Evolutionary conservation across 75 land plant species (phyloP).

Genomic region (Chamaecyparis obtusa): DNA sequence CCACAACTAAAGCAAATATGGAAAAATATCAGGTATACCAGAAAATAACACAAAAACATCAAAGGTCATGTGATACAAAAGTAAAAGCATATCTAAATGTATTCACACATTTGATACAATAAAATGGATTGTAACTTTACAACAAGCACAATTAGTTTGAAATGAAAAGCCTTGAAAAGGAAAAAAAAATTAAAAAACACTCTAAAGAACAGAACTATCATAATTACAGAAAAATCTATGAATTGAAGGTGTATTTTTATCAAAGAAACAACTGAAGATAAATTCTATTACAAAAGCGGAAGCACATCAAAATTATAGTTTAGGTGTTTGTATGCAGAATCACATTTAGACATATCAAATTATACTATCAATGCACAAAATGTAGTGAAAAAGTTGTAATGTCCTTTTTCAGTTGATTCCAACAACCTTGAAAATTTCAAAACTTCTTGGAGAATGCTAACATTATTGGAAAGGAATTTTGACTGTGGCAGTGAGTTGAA

Average conservation of each 20-base stretch:
- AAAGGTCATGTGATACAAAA: not conserved
- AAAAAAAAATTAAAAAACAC: not conserved
- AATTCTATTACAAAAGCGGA: not conserved
- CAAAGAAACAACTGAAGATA: not conserved
- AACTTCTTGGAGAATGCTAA: too few relatives aligned
- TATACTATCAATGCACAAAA: not conserved
- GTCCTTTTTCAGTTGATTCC: too few relatives aligned
- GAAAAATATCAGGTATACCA: not conserved
- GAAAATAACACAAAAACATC: not conserved
- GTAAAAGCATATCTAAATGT: not conserved
- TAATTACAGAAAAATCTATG: not conserved
- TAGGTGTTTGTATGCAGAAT: not conserved
- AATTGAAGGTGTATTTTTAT: not conserved
- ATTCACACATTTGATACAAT: not conserved
- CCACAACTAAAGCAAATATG: conserved; percentile 71
- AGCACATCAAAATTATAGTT: not conserved
- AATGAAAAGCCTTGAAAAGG: not conserved
- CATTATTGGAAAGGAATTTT: too few relatives aligned
- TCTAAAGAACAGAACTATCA: not conserved
- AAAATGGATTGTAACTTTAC: not conserved
- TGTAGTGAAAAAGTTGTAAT: not conserved
- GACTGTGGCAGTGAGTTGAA: too few relatives aligned
- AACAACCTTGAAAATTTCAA: too few relatives aligned
- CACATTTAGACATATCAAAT: not conserved
- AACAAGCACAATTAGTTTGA: not conserved